Base-by-base conservation (phyloP, 2,329 filamentous ascomycete species). In the Phoma herbarum region DNA sequence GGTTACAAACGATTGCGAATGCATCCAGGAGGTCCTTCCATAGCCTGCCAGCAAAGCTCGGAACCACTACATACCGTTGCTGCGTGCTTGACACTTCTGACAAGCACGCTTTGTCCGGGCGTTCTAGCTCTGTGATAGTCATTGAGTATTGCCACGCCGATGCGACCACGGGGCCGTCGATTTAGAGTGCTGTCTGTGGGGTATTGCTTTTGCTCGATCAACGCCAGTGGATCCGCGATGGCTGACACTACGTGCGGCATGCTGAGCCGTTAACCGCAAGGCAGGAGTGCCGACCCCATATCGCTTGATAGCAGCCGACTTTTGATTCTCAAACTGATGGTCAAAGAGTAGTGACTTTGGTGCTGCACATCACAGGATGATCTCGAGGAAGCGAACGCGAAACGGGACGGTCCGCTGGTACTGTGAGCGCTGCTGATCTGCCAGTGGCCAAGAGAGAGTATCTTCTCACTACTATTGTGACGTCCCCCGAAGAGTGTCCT, bases 391-490 rank as follows among this genome's bases (percentile, higher is more conserved):
- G 42, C 29, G 45, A 23, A 28, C 43, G 42, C 39, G 12, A 18
- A 18, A 26, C 45, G 52, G 52, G 29, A 49, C 45, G 45, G 37
- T 26, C 52, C 52, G 45, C 52, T 22, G 44, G 28, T 11, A 28
- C 22, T 28, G n/a, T n/a, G 22, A 14, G 14, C 8, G 31, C 9
- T 44, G 52, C 35, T 47, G 37, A 49, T 49, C 28, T 9, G 23
- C 22, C 12, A 9, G 41, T 37, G 22, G 20, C 41, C 2, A 45
- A 28, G 41, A 28, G 11, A 35, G 23, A 28, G 12, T 14, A 29
- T 28, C 41, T 29, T 10, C n/a, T n/a, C n/a, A n/a, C n/a, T n/a
- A n/a, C n/a, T n/a, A n/a, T n/a, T 28, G 39, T 28, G 18, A 35
- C 28, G 14, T 26, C 3, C 14, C 14, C 26, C 11, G 20, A 35